Conservation (phyloP, 1,284 basidiomycete species). For the Afroboletus lepidellus region DNA sequence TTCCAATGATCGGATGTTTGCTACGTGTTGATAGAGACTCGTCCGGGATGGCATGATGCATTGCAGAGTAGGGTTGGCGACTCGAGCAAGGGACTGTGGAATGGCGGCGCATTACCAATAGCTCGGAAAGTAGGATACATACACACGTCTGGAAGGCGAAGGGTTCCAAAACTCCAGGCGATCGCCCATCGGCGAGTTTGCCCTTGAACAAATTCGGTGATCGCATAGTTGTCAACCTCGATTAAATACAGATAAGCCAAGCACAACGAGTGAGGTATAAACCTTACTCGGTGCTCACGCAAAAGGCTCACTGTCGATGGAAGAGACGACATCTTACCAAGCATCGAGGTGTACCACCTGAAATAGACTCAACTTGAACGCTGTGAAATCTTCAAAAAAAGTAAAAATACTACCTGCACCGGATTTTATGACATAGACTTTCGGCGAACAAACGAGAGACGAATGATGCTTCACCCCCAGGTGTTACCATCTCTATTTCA, state of each 20-base stretch:
- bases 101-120: slow-evolving; percentile 7
- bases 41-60: slow-evolving; percentile 56
- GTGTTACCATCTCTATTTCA: slow-evolving; percentile 81
- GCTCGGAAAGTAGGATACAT: background rate
- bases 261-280: background rate
- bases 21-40: slow-evolving; percentile 43
- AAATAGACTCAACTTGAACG: background rate
- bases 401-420: slow-evolving; percentile 47
- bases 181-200: slow-evolving; percentile 87
- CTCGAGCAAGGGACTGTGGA: slow-evolving; percentile 49
- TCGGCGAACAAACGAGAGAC: slow-evolving; percentile 79
- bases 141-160: slow-evolving; percentile 75
- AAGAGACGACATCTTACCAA: slow-evolving; percentile 83
- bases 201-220: slow-evolving; percentile 83
- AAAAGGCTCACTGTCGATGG: slow-evolving; percentile 58
- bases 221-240: slow-evolving; percentile 81
- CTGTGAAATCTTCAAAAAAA: too few relatives aligned
- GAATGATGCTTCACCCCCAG: slow-evolving; percentile 83
- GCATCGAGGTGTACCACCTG: slow-evolving; percentile 91
- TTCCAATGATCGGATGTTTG: slow-evolving; percentile 16
- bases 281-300: slow-evolving; percentile 48
- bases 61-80: slow-evolving; percentile 45
- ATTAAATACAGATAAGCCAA: background rate
- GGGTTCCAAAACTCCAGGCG: slow-evolving; percentile 74
- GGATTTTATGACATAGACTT: slow-evolving; percentile 47